Conservation (phyloP, 2,329 filamentous ascomycete species). For the Berkeleyomyces basicola region DNA sequence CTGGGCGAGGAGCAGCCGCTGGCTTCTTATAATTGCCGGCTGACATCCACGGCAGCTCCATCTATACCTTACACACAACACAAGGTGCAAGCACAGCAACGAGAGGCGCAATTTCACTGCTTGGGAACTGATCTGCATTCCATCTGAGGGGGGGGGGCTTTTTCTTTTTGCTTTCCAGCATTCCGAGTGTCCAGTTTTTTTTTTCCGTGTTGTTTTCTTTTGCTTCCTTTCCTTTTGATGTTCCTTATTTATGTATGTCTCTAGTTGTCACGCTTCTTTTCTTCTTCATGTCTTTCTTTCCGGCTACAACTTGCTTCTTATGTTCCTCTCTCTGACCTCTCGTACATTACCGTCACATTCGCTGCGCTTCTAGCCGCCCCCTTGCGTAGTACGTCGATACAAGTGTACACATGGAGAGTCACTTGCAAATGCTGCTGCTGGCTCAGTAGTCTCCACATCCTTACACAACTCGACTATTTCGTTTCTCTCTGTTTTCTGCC, state of each 20-base stretch:
- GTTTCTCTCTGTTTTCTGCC: too few species aligned
- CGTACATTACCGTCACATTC: not conserved
- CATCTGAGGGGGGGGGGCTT: not conserved
- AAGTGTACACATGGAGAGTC: not conserved
- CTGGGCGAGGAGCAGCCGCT: not conserved
- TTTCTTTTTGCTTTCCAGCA: not conserved
- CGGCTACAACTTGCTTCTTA: not conserved
- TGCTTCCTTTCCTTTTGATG: not conserved
- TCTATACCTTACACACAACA: not conserved
- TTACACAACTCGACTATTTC: too few species aligned
- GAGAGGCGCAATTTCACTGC: not conserved
- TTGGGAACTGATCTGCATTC: not conserved
- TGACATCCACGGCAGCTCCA: not conserved
- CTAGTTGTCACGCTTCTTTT: not conserved
- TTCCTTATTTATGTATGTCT: not conserved
- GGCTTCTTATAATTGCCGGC: not conserved
- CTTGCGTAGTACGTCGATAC: not conserved
- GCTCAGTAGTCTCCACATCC: too few species aligned
- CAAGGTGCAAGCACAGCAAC: not conserved
- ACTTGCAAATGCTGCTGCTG: too few species aligned
- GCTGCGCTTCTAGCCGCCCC: not conserved
- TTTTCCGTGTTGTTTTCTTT: not conserved
- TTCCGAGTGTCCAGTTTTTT: slow-evolving; percentile 2
- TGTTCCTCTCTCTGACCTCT: not conserved
- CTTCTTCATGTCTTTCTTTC: not conserved